Base-by-base conservation (phyloP, 257 asterid species). In the Datura wrightii region DNA sequence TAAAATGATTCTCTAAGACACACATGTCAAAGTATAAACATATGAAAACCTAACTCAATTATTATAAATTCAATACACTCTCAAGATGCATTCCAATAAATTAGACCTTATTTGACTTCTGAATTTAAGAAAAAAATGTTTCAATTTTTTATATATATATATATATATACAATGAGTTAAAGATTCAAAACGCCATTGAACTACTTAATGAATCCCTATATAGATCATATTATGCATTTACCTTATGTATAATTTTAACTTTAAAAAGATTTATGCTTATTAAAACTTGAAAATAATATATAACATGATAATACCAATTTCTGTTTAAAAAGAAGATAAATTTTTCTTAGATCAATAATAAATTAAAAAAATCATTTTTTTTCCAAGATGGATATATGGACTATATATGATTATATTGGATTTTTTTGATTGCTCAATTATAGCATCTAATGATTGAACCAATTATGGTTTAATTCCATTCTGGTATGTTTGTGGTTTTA, bases 401-500 rank as follows among this genome's bases (percentile, higher is more conserved):
- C 42, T 37, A 76, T 76, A 31, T 11, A 36, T 6, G 2, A 39
- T 24, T 50, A 4, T 13, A 76, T 24, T 74, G 60, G 31, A 76
- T 14, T 72, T 18, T 1, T 41, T 46, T 41, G 59, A 72, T 72
- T 76, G 62, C 31, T 76, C 82, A 76, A 76, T 50, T 6, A 76
- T 76, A 31, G 62, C 46, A 76, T 50, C 10, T 31, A 76, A 76
- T 76, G 82, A 76, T 76, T 76, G 63, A 52, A 52, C 5, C 63
- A 34, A 76, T 76, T 31, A 74, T 74, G 46, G 14, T 24, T 76
- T 76, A 76, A 76, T 48, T 46, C 82, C 63, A 76, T 14, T 76
- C 82, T 76, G 82, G 44, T 50, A 76, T 76, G 62, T 76, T 76
- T 44, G 62, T 76, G 82, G 82, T 31, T 76, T 76, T 24, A 42